phyloP scores from a whole-genome alignment of 352 stramenopile genomes.

The Globisporangium abappressorium region DNA sequence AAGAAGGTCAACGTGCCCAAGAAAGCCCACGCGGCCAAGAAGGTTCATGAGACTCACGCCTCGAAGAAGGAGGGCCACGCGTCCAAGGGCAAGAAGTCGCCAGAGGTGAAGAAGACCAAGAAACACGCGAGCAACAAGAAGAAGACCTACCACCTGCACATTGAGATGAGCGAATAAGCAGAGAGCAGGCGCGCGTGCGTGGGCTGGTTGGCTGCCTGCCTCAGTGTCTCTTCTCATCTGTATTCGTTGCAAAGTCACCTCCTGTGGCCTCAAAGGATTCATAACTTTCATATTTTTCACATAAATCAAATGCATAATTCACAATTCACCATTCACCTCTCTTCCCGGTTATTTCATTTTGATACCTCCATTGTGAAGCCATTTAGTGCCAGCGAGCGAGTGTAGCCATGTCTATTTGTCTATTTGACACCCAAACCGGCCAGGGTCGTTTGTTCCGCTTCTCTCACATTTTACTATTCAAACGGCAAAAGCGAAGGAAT shows the following conservation, averaged over 20 bases:
- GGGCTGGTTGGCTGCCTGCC: not conserved
- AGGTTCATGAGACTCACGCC: not conserved
- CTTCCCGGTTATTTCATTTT: not conserved
- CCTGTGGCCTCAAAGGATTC: not conserved
- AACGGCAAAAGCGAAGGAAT: not conserved
- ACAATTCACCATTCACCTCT: not conserved
- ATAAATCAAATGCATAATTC: not conserved
- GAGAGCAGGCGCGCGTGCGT: not conserved
- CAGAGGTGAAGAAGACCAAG: not conserved
- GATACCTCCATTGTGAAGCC: not conserved
- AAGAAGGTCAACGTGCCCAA: not conserved
- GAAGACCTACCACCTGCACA: not conserved
- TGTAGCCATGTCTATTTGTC: not conserved
- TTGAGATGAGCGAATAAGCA: not conserved
- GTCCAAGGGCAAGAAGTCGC: not conserved
- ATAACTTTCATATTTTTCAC: not conserved
- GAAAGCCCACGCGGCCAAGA: not conserved
- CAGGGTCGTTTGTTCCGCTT: not conserved
- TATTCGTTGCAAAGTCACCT: not conserved
- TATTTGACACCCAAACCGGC: not conserved
- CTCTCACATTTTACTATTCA: not conserved
- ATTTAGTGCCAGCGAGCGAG: not conserved
- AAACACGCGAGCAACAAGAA: not conserved
- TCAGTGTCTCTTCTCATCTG: not conserved
- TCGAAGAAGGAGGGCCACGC: not conserved